Conservation (phyloP, 805 yeast genomes). For the Blastobotrys chiropterorum region DNA sequence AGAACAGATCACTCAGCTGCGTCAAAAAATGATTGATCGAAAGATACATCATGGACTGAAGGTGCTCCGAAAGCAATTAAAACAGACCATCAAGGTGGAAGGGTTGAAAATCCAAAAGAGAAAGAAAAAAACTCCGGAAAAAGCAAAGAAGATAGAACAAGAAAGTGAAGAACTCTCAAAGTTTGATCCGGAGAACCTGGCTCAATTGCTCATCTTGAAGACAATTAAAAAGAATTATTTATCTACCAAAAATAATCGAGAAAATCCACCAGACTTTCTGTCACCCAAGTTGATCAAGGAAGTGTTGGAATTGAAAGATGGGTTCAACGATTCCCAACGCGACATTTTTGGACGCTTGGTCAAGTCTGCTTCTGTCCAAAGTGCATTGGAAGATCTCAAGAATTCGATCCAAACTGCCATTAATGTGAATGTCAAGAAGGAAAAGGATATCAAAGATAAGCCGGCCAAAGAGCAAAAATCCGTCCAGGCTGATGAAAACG, state of each 20-base stretch:
- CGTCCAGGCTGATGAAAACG: slow-evolving; percentile 17
- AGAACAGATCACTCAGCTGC: slow-evolving; percentile 18
- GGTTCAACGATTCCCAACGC: slow-evolving; percentile 6
- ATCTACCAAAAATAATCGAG: slow-evolving; percentile 9
- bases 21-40: slow-evolving; percentile 26
- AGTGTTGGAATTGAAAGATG: neutral
- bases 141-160: slow-evolving; percentile 11
- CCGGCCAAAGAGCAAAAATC: slow-evolving; percentile 14
- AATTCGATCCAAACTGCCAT: slow-evolving; percentile 13
- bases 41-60: slow-evolving; percentile 26
- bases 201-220: slow-evolving; percentile 12
- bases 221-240: slow-evolving; percentile 16
- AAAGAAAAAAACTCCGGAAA: slow-evolving; percentile 15
- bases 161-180: slow-evolving; percentile 15
- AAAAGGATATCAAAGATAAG: slow-evolving; percentile 2
- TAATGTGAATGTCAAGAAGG: slow-evolving; percentile 6
- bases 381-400: slow-evolving; percentile 8
- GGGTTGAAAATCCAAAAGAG: slow-evolving; percentile 29
- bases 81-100: slow-evolving; percentile 29
- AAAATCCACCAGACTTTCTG: slow-evolving; percentile 8
- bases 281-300: neutral
- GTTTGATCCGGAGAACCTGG: slow-evolving; percentile 18
- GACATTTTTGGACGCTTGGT: slow-evolving; percentile 23
- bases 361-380: slow-evolving; percentile 16
- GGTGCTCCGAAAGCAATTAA: slow-evolving; percentile 27